Percentiles rank a stretch among this genome's conserved stretches.
Evolutionary conservation across 768 basidiomycete genomes (phyloP).

Genomic region (Sporobolomyces roseus): DNA sequence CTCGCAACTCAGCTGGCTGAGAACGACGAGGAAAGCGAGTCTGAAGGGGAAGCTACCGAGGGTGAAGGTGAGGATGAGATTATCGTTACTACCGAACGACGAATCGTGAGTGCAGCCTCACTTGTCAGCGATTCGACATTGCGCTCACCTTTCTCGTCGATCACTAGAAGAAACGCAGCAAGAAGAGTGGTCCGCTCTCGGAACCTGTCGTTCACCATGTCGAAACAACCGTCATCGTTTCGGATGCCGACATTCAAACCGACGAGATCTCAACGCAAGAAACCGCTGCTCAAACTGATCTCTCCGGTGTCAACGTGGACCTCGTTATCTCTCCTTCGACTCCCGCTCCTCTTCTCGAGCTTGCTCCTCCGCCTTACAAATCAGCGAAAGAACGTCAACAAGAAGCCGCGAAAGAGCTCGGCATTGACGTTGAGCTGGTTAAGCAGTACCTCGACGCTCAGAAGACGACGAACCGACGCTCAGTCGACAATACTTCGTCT

Average conservation of each 20-base stretch:
- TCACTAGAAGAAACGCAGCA: conserved; percentile 35
- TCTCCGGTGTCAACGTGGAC: conserved; percentile 21
- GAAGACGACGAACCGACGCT: not conserved
- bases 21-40: conserved; percentile 11
- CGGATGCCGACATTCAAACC: conserved; percentile 34
- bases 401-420: conserved; percentile 32
- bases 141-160: not conserved
- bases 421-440: conserved; percentile 20
- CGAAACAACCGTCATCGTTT: conserved; percentile 24
- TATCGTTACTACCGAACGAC: conserved; percentile 36
- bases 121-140: not conserved
- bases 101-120: conserved; percentile 17
- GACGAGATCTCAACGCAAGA: not conserved
- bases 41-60: conserved; percentile 16
- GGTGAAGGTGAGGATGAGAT: conserved; percentile 35
- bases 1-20: conserved; percentile 21
- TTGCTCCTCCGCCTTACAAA: not conserved
- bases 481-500: no score
- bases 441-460: conserved; percentile 22
- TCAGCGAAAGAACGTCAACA: conserved; percentile 14
- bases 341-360: conserved; percentile 9
- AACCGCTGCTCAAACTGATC: conserved; percentile 24
- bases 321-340: no score
- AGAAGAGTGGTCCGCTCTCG: not conserved
- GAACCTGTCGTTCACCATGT: conserved; percentile 20